phyloP scores from a whole-genome alignment of 441 rosid species.

The Bocquillonia castaneifolia region DNA sequence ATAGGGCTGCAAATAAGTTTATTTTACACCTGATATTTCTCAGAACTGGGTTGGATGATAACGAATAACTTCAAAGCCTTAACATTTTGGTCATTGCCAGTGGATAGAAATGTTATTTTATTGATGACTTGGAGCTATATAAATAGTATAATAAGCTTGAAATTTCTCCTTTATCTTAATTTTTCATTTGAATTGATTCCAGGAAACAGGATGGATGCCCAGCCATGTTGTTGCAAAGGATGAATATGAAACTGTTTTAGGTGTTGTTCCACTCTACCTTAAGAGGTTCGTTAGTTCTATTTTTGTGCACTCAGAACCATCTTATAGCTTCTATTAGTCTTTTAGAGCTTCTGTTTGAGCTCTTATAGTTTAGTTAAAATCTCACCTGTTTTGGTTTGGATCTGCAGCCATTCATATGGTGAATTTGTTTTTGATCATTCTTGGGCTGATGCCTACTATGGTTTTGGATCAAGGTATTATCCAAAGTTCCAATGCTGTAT shows the following conservation, averaged over 20 bases:
- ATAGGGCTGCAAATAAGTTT: neutral
- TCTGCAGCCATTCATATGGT: slow-evolving; percentile 85
- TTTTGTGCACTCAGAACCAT: slow-evolving; percentile 18
- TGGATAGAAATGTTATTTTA: neutral
- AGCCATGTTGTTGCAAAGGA: slow-evolving; percentile 79
- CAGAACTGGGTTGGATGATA: neutral
- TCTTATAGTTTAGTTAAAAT: slow-evolving; percentile 14
- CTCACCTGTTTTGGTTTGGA: slow-evolving; percentile 26
- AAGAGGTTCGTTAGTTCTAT: slow-evolving; percentile 59
- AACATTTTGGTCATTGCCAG: neutral
- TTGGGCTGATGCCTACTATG: slow-evolving; percentile 95
- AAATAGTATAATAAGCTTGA: neutral
- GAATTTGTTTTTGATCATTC: slow-evolving; percentile 95
- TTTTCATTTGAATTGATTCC: slow-evolving; percentile 23
- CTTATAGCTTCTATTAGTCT: slow-evolving; percentile 15
- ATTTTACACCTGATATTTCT: neutral
- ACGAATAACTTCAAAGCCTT: neutral
- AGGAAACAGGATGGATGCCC: slow-evolving; percentile 95
- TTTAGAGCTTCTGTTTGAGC: slow-evolving; percentile 14
- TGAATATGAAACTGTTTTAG: slow-evolving; percentile 57
- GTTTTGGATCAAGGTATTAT: slow-evolving; percentile 79
- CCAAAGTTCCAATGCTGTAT: slow-evolving; percentile 95
- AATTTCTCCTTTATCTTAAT: slow-evolving; percentile 7
- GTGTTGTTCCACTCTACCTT: slow-evolving; percentile 88
- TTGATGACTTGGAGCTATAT: neutral